A percentile compares a stretch with the other conserved stretches of the same genome.
phyloP scores from a whole-genome alignment of 1,139 yeast species.

The Hyphopichia wangnamkhiaoensis region DNA sequence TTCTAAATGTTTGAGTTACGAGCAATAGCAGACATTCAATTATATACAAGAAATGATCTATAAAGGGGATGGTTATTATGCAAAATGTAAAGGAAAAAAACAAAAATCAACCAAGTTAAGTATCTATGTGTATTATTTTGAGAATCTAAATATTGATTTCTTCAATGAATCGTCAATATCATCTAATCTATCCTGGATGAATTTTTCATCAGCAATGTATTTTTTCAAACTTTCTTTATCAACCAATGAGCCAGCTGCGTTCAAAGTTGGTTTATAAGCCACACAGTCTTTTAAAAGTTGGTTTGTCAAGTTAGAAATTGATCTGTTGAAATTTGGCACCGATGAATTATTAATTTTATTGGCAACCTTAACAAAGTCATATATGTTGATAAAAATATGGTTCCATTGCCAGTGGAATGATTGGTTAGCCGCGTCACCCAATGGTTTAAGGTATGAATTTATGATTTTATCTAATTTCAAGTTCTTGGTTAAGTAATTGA shows the following conservation, averaged over 20 bases:
- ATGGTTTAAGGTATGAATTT: slow-evolving; percentile 14
- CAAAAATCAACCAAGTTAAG: not conserved
- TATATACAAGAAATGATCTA: not conserved
- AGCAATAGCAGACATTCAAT: not conserved
- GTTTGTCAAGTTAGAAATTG: slow-evolving; percentile 6
- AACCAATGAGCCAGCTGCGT: not conserved
- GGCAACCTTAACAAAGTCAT: slow-evolving; percentile 28
- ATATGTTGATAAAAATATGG: slow-evolving; percentile 20
- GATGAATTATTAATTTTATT: slow-evolving; percentile 3
- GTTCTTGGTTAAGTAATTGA: slow-evolving; percentile 33
- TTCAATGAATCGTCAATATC: slow-evolving; percentile 6
- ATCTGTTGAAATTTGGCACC: not conserved
- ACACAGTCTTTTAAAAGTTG: slow-evolving; percentile 13
- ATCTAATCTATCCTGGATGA: not conserved
- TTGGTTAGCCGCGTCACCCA: too few relatives aligned
- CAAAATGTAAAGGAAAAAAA: not conserved
- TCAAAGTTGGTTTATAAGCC: not conserved
- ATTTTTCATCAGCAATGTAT: not conserved
- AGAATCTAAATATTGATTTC: slow-evolving; percentile 1
- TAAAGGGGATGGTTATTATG: not conserved
- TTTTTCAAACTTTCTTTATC: not conserved
- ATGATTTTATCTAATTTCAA: slow-evolving; percentile 28
- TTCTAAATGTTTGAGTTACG: not conserved
- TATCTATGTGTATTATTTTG: not conserved
- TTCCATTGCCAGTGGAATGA: slow-evolving; percentile 21